Percentiles rank a stretch among this genome's conserved stretches.
These are phyloP conservation scores for Trichoderma harzianum DNA, from an alignment of 2,329 filamentous ascomycete species.

Conservation along the genomic window DNA sequence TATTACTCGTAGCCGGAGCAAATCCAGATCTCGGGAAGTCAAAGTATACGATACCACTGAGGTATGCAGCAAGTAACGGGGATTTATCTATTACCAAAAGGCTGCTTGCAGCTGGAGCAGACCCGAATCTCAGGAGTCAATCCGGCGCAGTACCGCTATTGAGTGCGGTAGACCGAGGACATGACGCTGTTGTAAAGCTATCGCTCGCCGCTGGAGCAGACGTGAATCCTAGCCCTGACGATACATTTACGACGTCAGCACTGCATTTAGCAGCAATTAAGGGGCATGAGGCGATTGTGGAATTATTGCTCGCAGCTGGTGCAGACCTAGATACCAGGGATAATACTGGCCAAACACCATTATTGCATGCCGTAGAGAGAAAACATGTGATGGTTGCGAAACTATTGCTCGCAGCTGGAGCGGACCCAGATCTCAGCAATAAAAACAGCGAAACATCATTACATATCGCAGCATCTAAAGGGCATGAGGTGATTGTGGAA, in stretches of 20 bases:
- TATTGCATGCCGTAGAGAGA: background rate
- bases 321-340: background rate
- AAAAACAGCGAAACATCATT: too few species aligned
- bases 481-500: too few species aligned
- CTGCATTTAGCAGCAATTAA: background rate
- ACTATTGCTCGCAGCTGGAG: too few species aligned
- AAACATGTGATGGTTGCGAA: too few species aligned
- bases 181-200: background rate
- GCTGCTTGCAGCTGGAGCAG: background rate
- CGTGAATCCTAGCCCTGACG: too few species aligned
- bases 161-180: background rate
- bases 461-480: too few species aligned
- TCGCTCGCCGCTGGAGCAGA: background rate
- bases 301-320: background rate
- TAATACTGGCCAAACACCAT: accelerated
- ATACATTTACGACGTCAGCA: accelerated
- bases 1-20: background rate
- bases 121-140: background rate
- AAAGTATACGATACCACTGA: accelerated
- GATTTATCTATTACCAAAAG: accelerated
- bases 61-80: background rate
- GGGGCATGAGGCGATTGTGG: background rate
- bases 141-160: background rate
- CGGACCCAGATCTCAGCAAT: too few species aligned
- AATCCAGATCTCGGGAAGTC: background rate